phyloP scores from a whole-genome alignment of 2,329 filamentous ascomycete species.

The Fusarium sp. region DNA sequence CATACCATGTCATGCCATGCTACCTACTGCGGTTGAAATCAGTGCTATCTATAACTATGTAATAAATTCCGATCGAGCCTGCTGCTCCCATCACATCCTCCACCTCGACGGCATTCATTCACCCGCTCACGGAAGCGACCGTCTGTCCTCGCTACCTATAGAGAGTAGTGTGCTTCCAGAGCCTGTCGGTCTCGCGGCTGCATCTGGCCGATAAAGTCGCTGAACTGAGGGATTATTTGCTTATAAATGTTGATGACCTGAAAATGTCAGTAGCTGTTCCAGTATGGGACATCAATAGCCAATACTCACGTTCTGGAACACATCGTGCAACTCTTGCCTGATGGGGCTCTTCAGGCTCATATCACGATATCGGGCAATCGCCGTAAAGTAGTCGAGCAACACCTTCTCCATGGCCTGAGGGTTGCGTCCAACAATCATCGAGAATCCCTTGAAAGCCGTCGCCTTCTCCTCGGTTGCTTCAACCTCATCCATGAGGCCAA shows the following conservation, averaged over 20 bases:
- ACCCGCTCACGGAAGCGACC: constrained; percentile 1
- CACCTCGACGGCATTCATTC: constrained; percentile 18
- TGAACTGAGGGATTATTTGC: constrained; percentile 70
- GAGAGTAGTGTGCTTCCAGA: constrained; percentile 60
- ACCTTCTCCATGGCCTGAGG: constrained; percentile 92
- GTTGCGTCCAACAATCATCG: constrained; percentile 84
- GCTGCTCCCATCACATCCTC: constrained; percentile 1
- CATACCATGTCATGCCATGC: constrained; percentile 26
- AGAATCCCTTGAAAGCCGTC: constrained; percentile 92
- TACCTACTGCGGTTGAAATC: constrained; percentile 39
- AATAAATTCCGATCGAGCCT: constrained; percentile 31
- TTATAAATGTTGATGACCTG: constrained; percentile 66
- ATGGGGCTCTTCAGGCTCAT: constrained; percentile 69
- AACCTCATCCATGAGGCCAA: constrained; percentile 84
- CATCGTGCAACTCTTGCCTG: constrained; percentile 74
- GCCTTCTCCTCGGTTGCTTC: constrained; percentile 94
- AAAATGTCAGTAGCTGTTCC: neutral
- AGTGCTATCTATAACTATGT: constrained; percentile 49
- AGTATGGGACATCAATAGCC: neutral
- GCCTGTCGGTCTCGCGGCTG: constrained; percentile 61
- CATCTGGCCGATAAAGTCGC: constrained; percentile 65
- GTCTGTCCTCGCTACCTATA: constrained; percentile 44
- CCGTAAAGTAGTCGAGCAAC: constrained; percentile 82
- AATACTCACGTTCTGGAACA: constrained; percentile 79
- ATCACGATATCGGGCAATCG: constrained; percentile 83